Percentiles rank a stretch among this genome's conserved stretches.
phyloP scores from a whole-genome alignment of 2,329 filamentous ascomycete species.

The Cordyceps sp. region DNA sequence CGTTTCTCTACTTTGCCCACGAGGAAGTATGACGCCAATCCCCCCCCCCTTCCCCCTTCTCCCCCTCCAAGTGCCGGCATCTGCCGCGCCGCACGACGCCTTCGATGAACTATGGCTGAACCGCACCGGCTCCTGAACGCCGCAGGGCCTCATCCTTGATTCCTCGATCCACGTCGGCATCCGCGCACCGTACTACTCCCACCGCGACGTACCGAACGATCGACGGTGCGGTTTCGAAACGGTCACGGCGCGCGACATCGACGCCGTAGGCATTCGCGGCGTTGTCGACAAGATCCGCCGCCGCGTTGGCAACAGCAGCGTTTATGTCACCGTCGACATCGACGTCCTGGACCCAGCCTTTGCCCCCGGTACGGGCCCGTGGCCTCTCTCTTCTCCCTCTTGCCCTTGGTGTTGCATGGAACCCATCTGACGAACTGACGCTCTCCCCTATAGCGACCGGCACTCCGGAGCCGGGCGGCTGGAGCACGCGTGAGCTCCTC shows the following conservation, averaged over 20 bases:
- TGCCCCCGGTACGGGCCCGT: conserved; percentile 6
- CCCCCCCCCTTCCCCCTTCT: not conserved
- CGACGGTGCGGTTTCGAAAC: conserved; percentile 8
- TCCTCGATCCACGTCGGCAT: conserved; percentile 63
- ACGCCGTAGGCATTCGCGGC: conserved; percentile 54
- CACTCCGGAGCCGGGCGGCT: conserved; percentile 72
- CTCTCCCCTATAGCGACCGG: conserved; percentile 42
- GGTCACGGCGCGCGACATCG: conserved; percentile 39
- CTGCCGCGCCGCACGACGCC: not conserved
- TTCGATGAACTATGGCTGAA: no score
- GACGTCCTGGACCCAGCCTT: conserved; percentile 56
- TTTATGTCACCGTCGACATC: conserved; percentile 63
- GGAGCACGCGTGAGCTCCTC: conserved; percentile 73
- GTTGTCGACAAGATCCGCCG: conserved; percentile 50
- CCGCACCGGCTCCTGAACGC: no score
- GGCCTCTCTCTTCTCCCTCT: not conserved
- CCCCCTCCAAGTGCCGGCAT: not conserved
- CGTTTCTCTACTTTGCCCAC: conserved; percentile 9
- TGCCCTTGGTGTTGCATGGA: not conserved
- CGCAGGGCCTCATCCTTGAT: conserved; percentile 45
- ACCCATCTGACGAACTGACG: not conserved
- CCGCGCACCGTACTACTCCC: conserved; percentile 51
- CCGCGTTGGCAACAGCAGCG: conserved; percentile 53
- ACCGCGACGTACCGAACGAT: conserved; percentile 7
- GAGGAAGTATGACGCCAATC: conserved; percentile 4